Evolutionary conservation across 768 basidiomycete species (phyloP), one percentile per base, ranked within the genome.

Genomic region (Termitomyces eurrhizus): DNA sequence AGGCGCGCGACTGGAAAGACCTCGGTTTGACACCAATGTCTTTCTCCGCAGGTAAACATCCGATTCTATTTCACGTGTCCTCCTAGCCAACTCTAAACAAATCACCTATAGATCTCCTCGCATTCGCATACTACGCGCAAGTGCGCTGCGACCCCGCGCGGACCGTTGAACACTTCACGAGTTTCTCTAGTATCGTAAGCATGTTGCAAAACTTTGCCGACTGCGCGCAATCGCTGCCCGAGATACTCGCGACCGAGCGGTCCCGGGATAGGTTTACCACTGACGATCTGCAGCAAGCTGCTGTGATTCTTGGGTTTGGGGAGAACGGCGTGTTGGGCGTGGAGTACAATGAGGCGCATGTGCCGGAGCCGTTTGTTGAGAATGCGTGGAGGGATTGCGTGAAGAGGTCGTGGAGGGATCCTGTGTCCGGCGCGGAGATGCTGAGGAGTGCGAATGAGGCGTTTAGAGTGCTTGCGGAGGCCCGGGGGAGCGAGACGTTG

Each of bases 51-150:
- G 87, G 91, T 90, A 64, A 56, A 78, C 67, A 44, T n/a, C 12
- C 29, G 16, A 9, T 11, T 26, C 7, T 26, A 42, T 26, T 54
- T 53, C 26, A 14, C 26, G 21, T 5, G 26, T 29, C 18, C 18
- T n/a, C 29, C 35, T 24, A 11, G 3, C 51, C 41, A n/a, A 61
- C 36, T 11, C 44, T 26, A 48, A 51, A 51, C 52, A 54, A 39
- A 62, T 61, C 50, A 51, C 42, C 16, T 32, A 64, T n/a, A 93
- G 92, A 89, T 26, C 75, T 91, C 13, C 78, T 94, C 56, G 76
- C 77, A n/a, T 93, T 91, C 69, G 90, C 86, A 1, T 94, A 93
- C 67, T 73, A 87, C 58, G 87, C 90, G 0, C 90, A 93, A 71
- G 89, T 85, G 68, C 88, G 90, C 61, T 94, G 92, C 71, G 86